phyloP scores from a whole-genome alignment of 2,329 filamentous ascomycete genomes.

The Leptoxyphium fumago region DNA sequence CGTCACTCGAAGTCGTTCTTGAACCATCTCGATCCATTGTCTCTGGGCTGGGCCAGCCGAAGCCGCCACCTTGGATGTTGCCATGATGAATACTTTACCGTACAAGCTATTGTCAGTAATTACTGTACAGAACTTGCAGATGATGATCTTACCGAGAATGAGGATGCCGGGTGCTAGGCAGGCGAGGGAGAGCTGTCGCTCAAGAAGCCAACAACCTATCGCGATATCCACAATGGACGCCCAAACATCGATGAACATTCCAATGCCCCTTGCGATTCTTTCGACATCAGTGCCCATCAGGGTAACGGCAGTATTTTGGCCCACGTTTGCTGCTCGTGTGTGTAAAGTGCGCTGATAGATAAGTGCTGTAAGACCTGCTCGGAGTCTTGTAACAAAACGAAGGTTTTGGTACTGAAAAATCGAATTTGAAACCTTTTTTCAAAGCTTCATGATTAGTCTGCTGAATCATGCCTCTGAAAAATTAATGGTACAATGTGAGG shows the following conservation, averaged over 20 bases:
- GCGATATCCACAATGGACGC: constrained; percentile 26
- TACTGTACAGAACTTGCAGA: neutral
- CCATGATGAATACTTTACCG: neutral
- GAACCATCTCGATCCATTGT: constrained; percentile 8
- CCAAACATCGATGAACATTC: constrained; percentile 22
- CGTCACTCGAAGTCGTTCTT: constrained; percentile 9
- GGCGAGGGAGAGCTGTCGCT: constrained; percentile 32
- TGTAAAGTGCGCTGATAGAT: neutral
- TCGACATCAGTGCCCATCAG: constrained; percentile 24
- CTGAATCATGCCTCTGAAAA: neutral
- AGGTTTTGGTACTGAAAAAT: neutral
- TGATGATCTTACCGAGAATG: constrained; percentile 22
- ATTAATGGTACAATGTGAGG: too few relatives aligned
- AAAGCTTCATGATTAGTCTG: neutral
- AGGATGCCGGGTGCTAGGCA: constrained; percentile 34
- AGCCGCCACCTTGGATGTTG: neutral
- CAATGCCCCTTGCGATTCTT: constrained; percentile 21
- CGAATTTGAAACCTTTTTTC: neutral
- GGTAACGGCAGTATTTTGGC: constrained; percentile 19
- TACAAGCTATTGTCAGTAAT: constrained; percentile 6
- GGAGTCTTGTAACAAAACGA: neutral
- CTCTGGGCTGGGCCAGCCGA: constrained; percentile 15
- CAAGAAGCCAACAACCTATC: constrained; percentile 33
- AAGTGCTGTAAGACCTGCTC: neutral
- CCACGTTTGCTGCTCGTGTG: constrained; percentile 1